Conservation (phyloP, 139 green algal genomes). For the Tetradesmus lagerheimii region DNA sequence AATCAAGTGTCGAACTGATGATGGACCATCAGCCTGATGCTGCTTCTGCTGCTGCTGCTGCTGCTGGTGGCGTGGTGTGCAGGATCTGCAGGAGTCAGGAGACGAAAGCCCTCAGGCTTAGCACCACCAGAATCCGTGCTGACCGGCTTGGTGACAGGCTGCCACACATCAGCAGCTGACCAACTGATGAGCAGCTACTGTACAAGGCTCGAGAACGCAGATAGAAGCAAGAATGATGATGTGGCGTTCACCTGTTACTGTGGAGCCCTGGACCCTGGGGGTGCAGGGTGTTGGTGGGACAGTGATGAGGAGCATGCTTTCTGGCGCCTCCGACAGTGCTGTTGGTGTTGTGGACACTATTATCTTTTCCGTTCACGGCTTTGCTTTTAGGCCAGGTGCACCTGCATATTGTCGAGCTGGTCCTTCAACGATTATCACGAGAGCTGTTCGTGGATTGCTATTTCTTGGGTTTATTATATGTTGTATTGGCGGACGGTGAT, state of each 20-base stretch:
- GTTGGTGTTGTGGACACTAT: not conserved
- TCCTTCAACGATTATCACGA: not conserved
- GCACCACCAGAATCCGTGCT: no score
- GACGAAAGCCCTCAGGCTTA: no score
- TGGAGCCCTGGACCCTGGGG: not conserved
- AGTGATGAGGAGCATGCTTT: not conserved
- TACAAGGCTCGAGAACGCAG: no score
- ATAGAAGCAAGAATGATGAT: not conserved
- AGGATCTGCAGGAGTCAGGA: no score
- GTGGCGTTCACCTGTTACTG: not conserved
- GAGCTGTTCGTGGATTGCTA: not conserved
- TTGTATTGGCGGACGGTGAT: not conserved
- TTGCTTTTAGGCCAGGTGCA: not conserved
- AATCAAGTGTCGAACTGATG: no score
- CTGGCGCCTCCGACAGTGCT: not conserved
- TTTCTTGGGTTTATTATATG: not conserved
- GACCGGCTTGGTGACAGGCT: no score
- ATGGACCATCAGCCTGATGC: no score
- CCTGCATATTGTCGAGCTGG: not conserved
- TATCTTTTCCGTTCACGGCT: not conserved
- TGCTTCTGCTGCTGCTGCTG: no score
- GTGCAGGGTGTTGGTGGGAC: not conserved
- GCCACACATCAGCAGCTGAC: no score
- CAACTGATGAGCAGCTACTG: no score
- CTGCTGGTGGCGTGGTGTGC: no score